Percentiles rank a stretch among this genome's conserved stretches.
These are phyloP conservation scores for Colletotrichum liriopes DNA, from an alignment of 2,329 filamentous ascomycete species.

Conservation along the genomic window DNA sequence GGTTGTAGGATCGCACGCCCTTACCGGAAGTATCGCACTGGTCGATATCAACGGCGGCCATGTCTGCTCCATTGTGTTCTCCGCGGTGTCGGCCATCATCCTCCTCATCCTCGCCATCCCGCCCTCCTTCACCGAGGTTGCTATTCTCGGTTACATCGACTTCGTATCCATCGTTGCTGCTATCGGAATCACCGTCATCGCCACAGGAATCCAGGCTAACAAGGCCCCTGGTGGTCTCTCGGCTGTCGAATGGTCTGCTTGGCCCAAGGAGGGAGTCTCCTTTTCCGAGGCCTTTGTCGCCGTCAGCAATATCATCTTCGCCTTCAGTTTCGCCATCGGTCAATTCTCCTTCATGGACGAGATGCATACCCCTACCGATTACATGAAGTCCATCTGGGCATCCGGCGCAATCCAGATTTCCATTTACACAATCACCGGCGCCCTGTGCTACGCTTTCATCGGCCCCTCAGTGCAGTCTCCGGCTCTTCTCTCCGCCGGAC, in stretches of 20 bases:
- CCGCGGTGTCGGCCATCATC: conserved; percentile 62
- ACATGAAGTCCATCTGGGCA: conserved; percentile 70
- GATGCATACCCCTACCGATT: conserved; percentile 66
- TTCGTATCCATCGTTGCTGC: conserved; percentile 77
- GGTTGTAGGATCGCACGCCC: conserved; percentile 79
- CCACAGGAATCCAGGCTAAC: conserved; percentile 51
- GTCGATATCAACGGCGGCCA: conserved; percentile 74
- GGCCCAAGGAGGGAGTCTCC: conserved; percentile 60
- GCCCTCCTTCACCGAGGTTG: conserved; percentile 65
- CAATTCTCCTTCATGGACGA: conserved; percentile 69
- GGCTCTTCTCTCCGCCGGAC: conserved; percentile 76
- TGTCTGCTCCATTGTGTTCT: conserved; percentile 62
- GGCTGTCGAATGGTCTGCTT: conserved; percentile 58
- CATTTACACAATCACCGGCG: conserved; percentile 78
- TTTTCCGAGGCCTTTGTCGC: conserved; percentile 73
- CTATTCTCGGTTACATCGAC: conserved; percentile 66
- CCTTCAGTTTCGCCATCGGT: conserved; percentile 72
- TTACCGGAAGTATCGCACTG: conserved; percentile 80
- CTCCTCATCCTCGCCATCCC: conserved; percentile 63
- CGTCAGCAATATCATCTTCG: conserved; percentile 79
- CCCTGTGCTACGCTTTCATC: conserved; percentile 79
- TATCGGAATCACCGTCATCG: conserved; percentile 53
- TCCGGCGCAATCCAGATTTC: conserved; percentile 74
- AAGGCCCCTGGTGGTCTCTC: conserved; percentile 54
- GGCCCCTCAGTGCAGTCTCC: conserved; percentile 76